Conservation (phyloP, 192 early-diverging fungal genomes). For the Oehlia diaphana region DNA sequence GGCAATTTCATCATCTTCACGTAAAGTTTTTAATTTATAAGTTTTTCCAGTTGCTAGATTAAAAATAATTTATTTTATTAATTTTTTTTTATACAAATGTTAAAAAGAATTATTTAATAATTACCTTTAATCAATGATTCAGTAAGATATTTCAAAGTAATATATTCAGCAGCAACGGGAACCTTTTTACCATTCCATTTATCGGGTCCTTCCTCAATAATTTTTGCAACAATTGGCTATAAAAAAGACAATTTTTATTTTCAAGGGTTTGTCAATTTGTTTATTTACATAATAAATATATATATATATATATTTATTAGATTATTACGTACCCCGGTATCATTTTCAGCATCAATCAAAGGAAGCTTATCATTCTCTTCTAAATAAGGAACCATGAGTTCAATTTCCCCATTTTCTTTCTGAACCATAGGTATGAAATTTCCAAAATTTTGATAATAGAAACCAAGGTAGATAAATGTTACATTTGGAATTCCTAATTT, state of each 20-base stretch:
- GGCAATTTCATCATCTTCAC: too few relatives aligned
- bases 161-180: neutral
- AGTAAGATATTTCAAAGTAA: neutral
- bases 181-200: conserved; percentile 18
- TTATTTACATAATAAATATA: neutral
- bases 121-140: conserved; percentile 6
- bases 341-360: neutral
- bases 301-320: neutral
- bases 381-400: neutral
- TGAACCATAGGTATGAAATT: neutral
- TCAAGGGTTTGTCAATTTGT: neutral
- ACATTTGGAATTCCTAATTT: neutral
- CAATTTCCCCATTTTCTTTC: neutral
- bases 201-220: conserved; percentile 14
- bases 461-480: conserved; percentile 11
- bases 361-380: neutral
- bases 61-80: too few relatives aligned
- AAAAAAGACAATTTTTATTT: neutral
- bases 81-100: neutral
- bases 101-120: neutral
- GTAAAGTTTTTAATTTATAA: too few relatives aligned
- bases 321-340: neutral
- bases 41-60: too few relatives aligned
- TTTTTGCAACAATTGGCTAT: conserved; percentile 11
- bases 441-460: neutral